Evolutionary conservation across 2,329 filamentous ascomycete species (phyloP), one percentile per base, ranked within the genome.

Genomic region (Cadophora malorum): DNA sequence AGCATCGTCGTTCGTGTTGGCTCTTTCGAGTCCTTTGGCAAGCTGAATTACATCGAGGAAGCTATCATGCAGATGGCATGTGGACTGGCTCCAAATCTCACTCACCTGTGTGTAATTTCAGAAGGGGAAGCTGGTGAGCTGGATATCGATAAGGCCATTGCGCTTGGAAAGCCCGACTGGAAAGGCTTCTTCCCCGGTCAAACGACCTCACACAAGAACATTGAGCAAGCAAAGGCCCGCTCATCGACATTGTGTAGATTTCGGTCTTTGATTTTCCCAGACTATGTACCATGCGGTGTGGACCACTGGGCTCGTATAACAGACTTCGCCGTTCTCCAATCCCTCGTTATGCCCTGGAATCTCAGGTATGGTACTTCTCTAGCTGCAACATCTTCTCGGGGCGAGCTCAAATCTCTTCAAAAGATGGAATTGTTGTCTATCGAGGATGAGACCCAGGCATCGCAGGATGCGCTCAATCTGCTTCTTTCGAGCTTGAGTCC

Each of bases 401-500:
- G 55, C 55, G 33, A n/a, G 19, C 12, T 28, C 28, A 28, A 28
- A 21, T 59, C 31, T n/a, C 21, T 59, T 4, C 31, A 10, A 31
- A 21, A 19, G 55, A 9, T 59, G 12, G 14, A 38, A 6, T 21
- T 59, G 14, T 10, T 12, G 5, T 35, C 2, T 3, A 38, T 38
- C 21, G 31, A 12, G 4, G 55, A 38, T 21, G 55, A 59, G 35
- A 38, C 1, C 31, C 16, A 21, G 21, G 23, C 2, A 16, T 21
- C 31, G 21, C 55, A 21, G 19, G 9, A 5, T 12, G 55, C 55
- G 35, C 21, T 59, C 6, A 10, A 38, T 25, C 31, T 25, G 16
- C 16, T 38, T 41, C 14, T 59, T 16, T 59, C 31, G n/a, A 21
- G 12, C 55, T 59, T 59, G 16, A 38, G n/a, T 21, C 55, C 55